Evolutionary conservation across 2,329 filamentous ascomycete genomes (phyloP).

Genomic region (Amauroascus verrucosus): DNA sequence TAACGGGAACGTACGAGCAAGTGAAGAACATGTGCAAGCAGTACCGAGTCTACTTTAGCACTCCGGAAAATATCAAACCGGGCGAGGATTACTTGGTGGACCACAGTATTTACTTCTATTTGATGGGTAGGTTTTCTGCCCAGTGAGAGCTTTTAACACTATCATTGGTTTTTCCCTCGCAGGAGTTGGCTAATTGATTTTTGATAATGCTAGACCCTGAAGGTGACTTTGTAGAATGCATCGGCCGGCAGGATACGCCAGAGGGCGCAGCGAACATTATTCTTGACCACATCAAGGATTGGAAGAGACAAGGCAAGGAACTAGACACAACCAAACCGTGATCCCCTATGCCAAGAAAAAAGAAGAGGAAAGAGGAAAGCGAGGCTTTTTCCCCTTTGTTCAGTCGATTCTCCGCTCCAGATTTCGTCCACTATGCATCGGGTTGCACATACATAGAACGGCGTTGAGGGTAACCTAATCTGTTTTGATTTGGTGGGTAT

Average conservation of each 20-base stretch:
- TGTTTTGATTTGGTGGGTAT: neutral
- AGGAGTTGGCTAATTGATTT: neutral
- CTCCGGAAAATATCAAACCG: conserved; percentile 73
- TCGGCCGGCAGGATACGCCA: conserved; percentile 88
- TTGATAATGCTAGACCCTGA: conserved; percentile 59
- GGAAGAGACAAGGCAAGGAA: conserved; percentile 47
- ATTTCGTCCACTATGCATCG: neutral
- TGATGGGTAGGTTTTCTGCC: conserved; percentile 64
- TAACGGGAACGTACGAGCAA: conserved; percentile 89
- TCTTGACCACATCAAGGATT: conserved; percentile 71
- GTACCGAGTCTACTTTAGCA: conserved; percentile 95
- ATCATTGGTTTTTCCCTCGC: neutral
- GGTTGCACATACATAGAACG: conserved; percentile 1
- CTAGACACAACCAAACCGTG: conserved; percentile 35
- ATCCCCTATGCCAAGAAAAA: neutral
- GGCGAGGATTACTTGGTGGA: conserved; percentile 96
- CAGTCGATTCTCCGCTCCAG: conserved; percentile 1
- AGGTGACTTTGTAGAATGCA: conserved; percentile 93
- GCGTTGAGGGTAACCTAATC: neutral
- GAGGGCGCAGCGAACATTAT: conserved; percentile 78
- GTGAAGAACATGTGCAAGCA: conserved; percentile 91
- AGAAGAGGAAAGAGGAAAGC: neutral
- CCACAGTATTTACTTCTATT: conserved; percentile 98
- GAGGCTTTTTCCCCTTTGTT: neutral
- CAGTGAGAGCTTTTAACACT: no score